Conservation (phyloP, 495 filamentous ascomycete genomes). For the Podospora pseudoanserina region DNA sequence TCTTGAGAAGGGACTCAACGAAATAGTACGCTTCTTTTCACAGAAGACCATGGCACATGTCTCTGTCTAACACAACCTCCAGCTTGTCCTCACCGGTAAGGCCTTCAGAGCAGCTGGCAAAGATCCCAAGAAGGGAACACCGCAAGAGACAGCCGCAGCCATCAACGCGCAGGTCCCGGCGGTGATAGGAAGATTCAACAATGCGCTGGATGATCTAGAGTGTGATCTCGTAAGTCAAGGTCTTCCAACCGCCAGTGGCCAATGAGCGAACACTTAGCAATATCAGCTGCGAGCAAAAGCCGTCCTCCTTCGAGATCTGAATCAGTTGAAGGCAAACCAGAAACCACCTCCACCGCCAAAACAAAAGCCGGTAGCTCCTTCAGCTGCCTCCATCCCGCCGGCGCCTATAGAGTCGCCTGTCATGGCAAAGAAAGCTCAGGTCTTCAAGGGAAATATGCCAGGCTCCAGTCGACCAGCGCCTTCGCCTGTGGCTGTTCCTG, state of each 20-base stretch:
- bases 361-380: constrained; percentile 31
- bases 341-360: constrained; percentile 20
- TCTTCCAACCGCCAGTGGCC: background rate
- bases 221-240: constrained; percentile 46
- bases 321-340: constrained; percentile 33
- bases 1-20: constrained; percentile 34
- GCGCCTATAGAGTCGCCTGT: constrained; percentile 24
- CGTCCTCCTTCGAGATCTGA: constrained; percentile 42
- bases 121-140: constrained; percentile 35
- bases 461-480: constrained; percentile 23
- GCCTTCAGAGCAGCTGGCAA: constrained; percentile 39
- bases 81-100: constrained; percentile 51
- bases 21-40: constrained; percentile 38
- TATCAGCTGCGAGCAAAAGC: constrained; percentile 41
- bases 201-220: constrained; percentile 50
- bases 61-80: background rate
- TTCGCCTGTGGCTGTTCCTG: constrained; percentile 7
- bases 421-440: constrained; percentile 10
- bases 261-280: constrained; percentile 18
- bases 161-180: constrained; percentile 37
- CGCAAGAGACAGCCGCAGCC: constrained; percentile 25
- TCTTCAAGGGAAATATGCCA: constrained; percentile 1
- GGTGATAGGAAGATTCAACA: constrained; percentile 44
- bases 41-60: background rate
- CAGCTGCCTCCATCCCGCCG: constrained; percentile 36